Conservation (phyloP, 352 stramenopile species). For the Phytophthora litchii region DNA sequence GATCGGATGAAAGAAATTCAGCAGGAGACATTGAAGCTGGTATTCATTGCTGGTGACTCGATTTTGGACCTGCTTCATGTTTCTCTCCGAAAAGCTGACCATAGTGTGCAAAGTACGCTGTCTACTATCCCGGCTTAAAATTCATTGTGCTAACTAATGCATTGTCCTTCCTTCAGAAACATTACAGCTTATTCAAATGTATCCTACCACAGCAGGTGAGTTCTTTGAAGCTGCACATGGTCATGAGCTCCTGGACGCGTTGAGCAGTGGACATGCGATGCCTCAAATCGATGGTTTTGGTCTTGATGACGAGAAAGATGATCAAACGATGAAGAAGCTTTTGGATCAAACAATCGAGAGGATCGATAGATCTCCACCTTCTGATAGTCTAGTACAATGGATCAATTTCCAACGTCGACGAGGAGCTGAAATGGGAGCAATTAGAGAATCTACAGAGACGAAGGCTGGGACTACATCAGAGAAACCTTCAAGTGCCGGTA, state of each 20-base stretch:
- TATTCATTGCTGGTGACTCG: conserved; percentile 62
- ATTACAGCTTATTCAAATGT: conserved; percentile 68
- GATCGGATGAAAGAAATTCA: conserved; percentile 63
- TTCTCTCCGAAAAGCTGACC: conserved; percentile 58
- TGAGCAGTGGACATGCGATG: conserved; percentile 63
- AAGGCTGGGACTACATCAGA: conserved; percentile 4
- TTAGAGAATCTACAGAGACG: background rate
- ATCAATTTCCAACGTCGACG: conserved; percentile 71
- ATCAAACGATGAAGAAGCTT: conserved; percentile 36
- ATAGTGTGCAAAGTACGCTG: conserved; percentile 56
- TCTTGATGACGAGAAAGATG: conserved; percentile 49
- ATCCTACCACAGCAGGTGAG: conserved; percentile 50
- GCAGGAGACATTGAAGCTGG: conserved; percentile 57
- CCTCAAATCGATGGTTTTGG: conserved; percentile 48
- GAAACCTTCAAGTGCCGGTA: conserved; percentile 20
- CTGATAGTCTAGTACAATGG: conserved; percentile 71
- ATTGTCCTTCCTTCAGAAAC: conserved; percentile 39
- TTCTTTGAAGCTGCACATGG: conserved; percentile 71
- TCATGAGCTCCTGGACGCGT: conserved; percentile 54
- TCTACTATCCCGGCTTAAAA: background rate
- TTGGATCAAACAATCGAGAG: conserved; percentile 37
- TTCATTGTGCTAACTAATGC: conserved; percentile 10
- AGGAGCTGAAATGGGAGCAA: conserved; percentile 39
- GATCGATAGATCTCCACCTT: conserved; percentile 54
- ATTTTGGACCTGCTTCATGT: conserved; percentile 68